Evolutionary conservation across 768 basidiomycete species (phyloP), one percentile per base, ranked within the genome.

Genomic region (Rhizopogon vesiculosus): DNA sequence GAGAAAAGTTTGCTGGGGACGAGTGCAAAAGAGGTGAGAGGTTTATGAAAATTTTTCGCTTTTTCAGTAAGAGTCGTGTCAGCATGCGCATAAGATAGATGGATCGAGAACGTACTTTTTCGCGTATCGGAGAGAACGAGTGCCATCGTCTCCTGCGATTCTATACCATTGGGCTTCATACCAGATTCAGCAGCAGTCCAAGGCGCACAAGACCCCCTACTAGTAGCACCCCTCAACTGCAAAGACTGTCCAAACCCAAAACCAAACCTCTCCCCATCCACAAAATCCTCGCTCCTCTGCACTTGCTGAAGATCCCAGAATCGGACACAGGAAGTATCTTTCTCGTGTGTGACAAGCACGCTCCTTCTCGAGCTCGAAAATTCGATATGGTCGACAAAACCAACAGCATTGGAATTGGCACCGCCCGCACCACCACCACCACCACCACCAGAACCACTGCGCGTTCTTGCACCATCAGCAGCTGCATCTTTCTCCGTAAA

Each of bases 301-400:
- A n/a, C n/a, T n/a, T n/a, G n/a, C n/a, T n/a, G n/a, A n/a, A n/a
- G n/a, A n/a, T n/a, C n/a, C n/a, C n/a, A n/a, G n/a, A n/a, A n/a
- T n/a, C n/a, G n/a, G n/a, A n/a, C n/a, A n/a, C n/a, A n/a, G n/a
- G n/a, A n/a, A n/a, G n/a, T n/a, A n/a, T n/a, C n/a, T n/a, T n/a
- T n/a, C n/a, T n/a, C n/a, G n/a, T n/a, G n/a, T n/a, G n/a, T n/a
- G n/a, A n/a, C n/a, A n/a, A n/a, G 66, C 31, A 81, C 74, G 4
- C 89, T 90, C 41, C 91, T 72, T 7, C 87, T 75, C 22, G 79
- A 80, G 44, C 76, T 79, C 1, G 86, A 89, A 68, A 91, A 93
- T 56, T 90, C 88, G 54, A 91, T 75, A 7, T 72, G 74, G 2
- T 75, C 69, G 53, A 85, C 78, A 13, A 70, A 22, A 22, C 22